Conservation (phyloP, 805 yeast species). For the Barnettozyma vustinii region DNA sequence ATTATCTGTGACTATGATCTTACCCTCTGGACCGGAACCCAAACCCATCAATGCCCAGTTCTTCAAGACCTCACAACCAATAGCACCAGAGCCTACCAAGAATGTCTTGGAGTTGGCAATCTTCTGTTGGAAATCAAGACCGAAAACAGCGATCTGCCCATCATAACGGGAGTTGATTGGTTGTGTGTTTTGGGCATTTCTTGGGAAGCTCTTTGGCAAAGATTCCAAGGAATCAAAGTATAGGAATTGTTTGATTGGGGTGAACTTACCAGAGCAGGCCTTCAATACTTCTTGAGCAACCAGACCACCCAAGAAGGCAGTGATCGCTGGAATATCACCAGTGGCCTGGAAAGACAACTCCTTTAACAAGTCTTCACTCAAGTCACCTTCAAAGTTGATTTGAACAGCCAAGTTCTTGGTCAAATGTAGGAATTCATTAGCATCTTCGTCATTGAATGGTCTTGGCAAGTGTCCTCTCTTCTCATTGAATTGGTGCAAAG, state of each 20-base stretch:
- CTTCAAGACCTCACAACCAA: conserved; percentile 97
- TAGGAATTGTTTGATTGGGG: conserved; percentile 88
- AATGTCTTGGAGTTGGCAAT: conserved; percentile 78
- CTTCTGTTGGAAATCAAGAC: conserved; percentile 65
- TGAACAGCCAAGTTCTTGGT: conserved; percentile 55
- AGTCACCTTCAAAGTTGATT: conserved; percentile 50
- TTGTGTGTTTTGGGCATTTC: conserved; percentile 66
- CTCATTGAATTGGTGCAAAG: conserved; percentile 67
- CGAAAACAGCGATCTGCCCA: conserved; percentile 93
- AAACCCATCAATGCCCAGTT: conserved; percentile 97
- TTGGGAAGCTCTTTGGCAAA: conserved; percentile 60
- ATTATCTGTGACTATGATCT: conserved; percentile 81
- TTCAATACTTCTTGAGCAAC: conserved; percentile 96
- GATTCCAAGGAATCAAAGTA: conserved; percentile 94
- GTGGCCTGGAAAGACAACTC: conserved; percentile 80
- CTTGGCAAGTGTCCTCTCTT: conserved; percentile 64
- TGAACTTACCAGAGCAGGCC: conserved; percentile 91
- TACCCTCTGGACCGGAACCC: conserved; percentile 87
- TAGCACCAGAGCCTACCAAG: conserved; percentile 96
- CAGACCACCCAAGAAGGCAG: conserved; percentile 88
- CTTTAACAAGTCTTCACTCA: conserved; percentile 60
- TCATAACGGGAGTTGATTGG: conserved; percentile 85
- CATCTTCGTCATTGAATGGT: conserved; percentile 72
- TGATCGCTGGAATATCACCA: conserved; percentile 88
- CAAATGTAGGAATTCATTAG: conserved; percentile 54